Evolutionary conservation across 805 yeast species (phyloP).

Genomic region (Zygoascus flipseniorum): DNA sequence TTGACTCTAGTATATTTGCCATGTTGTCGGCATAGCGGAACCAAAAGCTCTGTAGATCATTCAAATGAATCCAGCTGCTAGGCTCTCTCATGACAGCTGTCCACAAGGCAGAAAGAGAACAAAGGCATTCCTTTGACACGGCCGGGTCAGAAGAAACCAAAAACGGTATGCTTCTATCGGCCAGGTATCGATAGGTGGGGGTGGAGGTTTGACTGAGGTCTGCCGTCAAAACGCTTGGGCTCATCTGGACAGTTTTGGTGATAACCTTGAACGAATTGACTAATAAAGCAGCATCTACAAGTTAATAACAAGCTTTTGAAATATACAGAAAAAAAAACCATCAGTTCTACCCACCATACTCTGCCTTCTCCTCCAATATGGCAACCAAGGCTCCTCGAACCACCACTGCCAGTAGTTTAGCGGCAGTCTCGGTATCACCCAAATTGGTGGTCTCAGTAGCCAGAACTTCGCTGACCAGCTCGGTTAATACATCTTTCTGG

Average conservation of each 20-base stretch:
- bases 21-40: background rate
- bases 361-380: background rate
- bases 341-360: background rate
- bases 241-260: background rate
- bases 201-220: background rate
- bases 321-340: background rate
- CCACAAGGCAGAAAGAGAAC: conserved; percentile 1
- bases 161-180: background rate
- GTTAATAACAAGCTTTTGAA: background rate
- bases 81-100: background rate
- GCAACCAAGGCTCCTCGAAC: conserved; percentile 3
- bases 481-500: conserved; percentile 2
- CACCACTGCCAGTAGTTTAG: conserved; percentile 3
- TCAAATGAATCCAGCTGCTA: background rate
- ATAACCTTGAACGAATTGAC: background rate
- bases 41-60: background rate
- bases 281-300: background rate
- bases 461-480: conserved; percentile 4
- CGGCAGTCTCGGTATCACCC: background rate
- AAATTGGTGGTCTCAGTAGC: background rate
- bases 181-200: background rate
- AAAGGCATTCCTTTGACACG: background rate
- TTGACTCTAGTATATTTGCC: background rate
- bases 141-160: background rate
- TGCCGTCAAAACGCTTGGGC: background rate